phyloP scores from a whole-genome alignment of 2,329 filamentous ascomycete genomes.

The Pseudogymnoascus sp. region DNA sequence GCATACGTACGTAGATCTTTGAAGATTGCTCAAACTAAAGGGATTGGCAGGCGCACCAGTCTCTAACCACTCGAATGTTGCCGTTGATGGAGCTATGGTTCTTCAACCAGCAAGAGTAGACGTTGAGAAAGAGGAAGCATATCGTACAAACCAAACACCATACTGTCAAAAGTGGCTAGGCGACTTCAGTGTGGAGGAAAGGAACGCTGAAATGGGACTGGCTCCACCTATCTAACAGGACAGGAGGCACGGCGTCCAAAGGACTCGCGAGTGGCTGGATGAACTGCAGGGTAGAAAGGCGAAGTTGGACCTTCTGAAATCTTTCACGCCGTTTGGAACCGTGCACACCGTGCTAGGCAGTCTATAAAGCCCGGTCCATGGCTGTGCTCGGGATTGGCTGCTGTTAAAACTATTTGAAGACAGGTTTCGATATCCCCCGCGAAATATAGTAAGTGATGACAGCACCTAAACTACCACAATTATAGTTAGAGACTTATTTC shows the following conservation, averaged over 20 bases:
- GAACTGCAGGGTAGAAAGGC: neutral
- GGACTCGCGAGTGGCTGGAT: neutral
- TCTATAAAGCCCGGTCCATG: neutral
- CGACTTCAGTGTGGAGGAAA: neutral
- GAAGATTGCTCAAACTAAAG: neutral
- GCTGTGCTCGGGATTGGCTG: neutral
- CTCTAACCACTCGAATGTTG: neutral
- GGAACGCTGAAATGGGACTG: neutral
- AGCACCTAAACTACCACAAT: neutral
- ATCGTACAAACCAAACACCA: neutral
- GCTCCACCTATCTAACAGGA: neutral
- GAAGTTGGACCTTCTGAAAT: neutral
- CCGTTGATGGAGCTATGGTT: neutral
- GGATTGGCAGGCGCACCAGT: neutral
- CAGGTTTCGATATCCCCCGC: neutral
- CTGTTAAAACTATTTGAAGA: neutral
- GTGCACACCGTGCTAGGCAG: neutral
- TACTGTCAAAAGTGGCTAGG: neutral
- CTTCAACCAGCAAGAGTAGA: neutral
- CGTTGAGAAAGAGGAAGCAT: neutral
- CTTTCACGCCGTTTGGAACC: neutral
- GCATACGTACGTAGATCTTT: neutral
- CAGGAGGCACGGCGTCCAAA: neutral
- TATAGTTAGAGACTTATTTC: neutral
- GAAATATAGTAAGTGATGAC: neutral